Conservation (phyloP, 345 rosid species). For the Brassica napus region DNA sequence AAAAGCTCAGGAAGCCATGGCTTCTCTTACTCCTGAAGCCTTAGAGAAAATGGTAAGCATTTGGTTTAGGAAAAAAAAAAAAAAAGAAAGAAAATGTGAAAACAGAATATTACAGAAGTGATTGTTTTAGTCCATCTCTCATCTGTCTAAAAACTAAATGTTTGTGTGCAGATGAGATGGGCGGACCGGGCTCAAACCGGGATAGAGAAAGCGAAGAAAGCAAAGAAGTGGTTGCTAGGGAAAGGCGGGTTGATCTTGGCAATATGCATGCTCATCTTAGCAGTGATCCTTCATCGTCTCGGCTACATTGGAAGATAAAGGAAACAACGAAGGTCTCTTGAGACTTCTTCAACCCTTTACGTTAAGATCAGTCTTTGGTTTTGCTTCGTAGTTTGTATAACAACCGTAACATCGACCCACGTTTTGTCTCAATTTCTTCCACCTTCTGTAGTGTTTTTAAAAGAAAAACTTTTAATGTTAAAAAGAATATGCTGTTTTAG, state of each 20-base stretch:
- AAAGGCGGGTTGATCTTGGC: constrained; percentile 82
- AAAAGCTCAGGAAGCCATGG: constrained; percentile 89
- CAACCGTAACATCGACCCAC: constrained; percentile 11
- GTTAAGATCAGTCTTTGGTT: constrained; percentile 22
- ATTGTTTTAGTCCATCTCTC: not conserved
- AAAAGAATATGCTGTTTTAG: too few species aligned
- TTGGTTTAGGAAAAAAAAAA: not conserved
- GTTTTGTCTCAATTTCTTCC: constrained; percentile 13
- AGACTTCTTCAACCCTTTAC: not conserved
- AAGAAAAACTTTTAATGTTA: too few species aligned
- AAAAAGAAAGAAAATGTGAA: not conserved
- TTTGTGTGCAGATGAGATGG: constrained; percentile 78
- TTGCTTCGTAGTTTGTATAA: constrained; percentile 23
- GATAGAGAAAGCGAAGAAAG: constrained; percentile 68
- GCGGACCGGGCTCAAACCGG: constrained; percentile 82
- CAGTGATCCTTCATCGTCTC: constrained; percentile 74
- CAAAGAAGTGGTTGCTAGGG: constrained; percentile 92
- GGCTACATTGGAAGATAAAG: constrained; percentile 71
- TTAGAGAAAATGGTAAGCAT: constrained; percentile 82
- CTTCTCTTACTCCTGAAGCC: constrained; percentile 77
- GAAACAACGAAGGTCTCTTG: not conserved
- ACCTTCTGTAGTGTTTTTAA: too few species aligned
- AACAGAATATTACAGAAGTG: not conserved
- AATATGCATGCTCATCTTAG: constrained; percentile 74
- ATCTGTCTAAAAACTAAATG: not conserved